Base-by-base conservation (phyloP, 805 yeast genomes). In the Candida patagonica region DNA sequence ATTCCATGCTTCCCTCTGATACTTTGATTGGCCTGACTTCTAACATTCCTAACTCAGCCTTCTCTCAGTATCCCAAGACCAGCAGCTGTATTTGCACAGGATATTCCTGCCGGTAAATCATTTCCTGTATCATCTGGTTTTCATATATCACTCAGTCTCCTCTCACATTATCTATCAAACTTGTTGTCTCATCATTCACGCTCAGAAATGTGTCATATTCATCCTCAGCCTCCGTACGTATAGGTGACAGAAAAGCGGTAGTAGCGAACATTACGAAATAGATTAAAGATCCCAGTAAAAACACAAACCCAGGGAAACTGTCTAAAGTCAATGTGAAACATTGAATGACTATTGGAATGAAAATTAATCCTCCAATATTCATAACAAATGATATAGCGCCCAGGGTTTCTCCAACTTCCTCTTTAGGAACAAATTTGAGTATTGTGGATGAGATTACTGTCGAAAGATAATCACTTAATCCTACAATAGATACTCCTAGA, bases 381-480 rank as follows among this genome's bases (percentile, higher is more conserved):
- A 40, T 39, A 23, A 52, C 42, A 10, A 50, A 39, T 4, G 48
- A 46, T 22, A 53, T 30, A 1, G 54, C 58, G 5, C 57, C 58
- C 16, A 54, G 39, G 26, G 49, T 40, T 29, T 48, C 52, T 1
- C 57, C 58, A 13, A 54, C 39, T n/a, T 42, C 31, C n/a, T 40
- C 43, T 26, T 37, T 32, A 21, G 44, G 46, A 6, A 49, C 47
- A 30, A 50, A 47, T 42, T 53, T 53, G 42, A 53, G 46, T 9
- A 53, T 26, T 4, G 49, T 44, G 32, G 42, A 42, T 32, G 47
- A 48, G 16, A 50, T 19, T 1, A 52, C 42, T 5, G 57, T 56
- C 15, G 43, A 37, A 22, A 36, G 42, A 4, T 17, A 21, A 4
- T 20, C 24, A 22, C 23, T 33, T 9, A 21, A 9, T 6, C 27